A percentile compares a stretch with the other conserved stretches of the same genome.
Evolutionary conservation across 2,329 filamentous ascomycete species (phyloP).

Genomic region (Trichoderma sp.): DNA sequence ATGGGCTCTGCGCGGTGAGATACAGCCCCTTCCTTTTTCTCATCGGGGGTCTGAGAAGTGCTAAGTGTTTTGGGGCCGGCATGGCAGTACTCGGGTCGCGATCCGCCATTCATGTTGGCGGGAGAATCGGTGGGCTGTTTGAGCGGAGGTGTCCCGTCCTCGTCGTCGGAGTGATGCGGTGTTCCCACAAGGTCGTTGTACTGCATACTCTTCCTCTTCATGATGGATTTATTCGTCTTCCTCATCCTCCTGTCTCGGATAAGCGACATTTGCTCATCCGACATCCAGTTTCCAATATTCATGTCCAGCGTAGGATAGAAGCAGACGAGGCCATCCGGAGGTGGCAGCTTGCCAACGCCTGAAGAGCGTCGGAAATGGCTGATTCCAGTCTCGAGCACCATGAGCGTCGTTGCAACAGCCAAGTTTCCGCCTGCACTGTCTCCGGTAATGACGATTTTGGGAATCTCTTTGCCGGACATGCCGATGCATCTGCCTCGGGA

Average conservation of each 20-base stretch:
- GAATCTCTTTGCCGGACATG: constrained; percentile 39
- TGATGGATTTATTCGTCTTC: constrained; percentile 72
- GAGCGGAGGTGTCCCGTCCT: constrained; percentile 49
- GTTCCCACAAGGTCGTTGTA: constrained; percentile 83
- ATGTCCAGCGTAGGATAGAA: constrained; percentile 91
- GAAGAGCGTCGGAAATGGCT: constrained; percentile 34
- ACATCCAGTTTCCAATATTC: constrained; percentile 99
- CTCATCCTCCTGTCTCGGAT: constrained; percentile 80
- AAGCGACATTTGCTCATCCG: constrained; percentile 92
- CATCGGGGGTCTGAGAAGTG: constrained; percentile 21
- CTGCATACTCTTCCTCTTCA: constrained; percentile 82
- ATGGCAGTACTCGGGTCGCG: constrained; percentile 49
- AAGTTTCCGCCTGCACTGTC: constrained; percentile 51
- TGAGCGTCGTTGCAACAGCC: constrained; percentile 70
- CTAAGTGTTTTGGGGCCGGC: constrained; percentile 38
- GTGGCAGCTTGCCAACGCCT: constrained; percentile 56
- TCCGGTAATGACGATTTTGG: constrained; percentile 45
- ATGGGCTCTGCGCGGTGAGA: constrained; percentile 59
- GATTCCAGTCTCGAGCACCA: constrained; percentile 77
- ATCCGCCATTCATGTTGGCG: constrained; percentile 29
- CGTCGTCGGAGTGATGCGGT: constrained; percentile 76
- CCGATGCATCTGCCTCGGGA: constrained; percentile 43
- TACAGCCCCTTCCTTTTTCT: constrained; percentile 27
- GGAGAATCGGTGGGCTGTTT: constrained; percentile 35
- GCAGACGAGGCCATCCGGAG: constrained; percentile 76